Evolutionary conservation across 2,329 filamentous ascomycete genomes (phyloP), one percentile per base, ranked within the genome.

Genomic region (Colletotrichum liriopes): DNA sequence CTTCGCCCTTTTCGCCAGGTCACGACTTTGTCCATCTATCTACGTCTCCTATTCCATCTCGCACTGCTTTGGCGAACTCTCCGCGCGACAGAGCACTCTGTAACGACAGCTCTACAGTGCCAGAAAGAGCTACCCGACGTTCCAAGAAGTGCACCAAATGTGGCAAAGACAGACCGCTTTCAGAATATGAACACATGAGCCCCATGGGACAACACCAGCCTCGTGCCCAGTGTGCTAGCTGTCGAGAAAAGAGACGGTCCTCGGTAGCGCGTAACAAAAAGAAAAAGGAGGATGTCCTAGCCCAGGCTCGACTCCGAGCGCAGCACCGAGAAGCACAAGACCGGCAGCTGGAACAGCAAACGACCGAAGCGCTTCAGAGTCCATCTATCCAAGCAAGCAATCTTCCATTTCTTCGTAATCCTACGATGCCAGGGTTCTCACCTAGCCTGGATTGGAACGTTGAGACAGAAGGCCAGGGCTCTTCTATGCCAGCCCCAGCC

Each of bases 61-160:
- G 2, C 8, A 5, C 35, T 6, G 14, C 14, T 3, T n/a, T 12
- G 7, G 7, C 14, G 1, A 14, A 11, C 6, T 39, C n/a, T 2
- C n/a, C 35, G 14, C 35, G 8, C 16, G 14, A 23, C 54, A 18
- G 3, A 3, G 1, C 6, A 41, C 6, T n/a, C 5, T 2, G 14
- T 14, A 41, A 41, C 6, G 2, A 39, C 8, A 7, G 23, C 14
- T 39, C 35, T 1, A 16, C 35, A 12, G 35, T 16, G 5, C n/a
- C 14, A 11, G 41, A 52, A 3, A 6, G 16, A 3, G 32, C 32
- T 16, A 11, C 8, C 23, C 29, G 20, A 6, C 11, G 37, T 9
- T 18, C 14, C 26, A 47, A 59, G 47, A 47, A 47, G 39, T 71
- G 67, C 20, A 55, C 7, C 54, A 71, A 60, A 29, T 71, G 67